phyloP scores from a whole-genome alignment of 129 eudicot genomes.

The Flaveria brownii region DNA sequence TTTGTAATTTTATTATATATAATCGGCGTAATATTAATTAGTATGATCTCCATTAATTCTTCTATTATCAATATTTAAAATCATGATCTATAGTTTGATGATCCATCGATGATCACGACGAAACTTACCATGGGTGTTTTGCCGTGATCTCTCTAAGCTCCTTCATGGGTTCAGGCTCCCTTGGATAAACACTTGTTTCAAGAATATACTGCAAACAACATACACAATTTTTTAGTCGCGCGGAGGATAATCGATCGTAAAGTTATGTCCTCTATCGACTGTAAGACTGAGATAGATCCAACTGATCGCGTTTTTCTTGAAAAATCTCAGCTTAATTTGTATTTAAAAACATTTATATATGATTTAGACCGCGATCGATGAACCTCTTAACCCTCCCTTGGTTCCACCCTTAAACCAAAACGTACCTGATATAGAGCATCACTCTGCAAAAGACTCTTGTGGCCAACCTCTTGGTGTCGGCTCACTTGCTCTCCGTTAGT shows the following conservation, averaged over 20 bases:
- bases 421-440: conserved; percentile 82
- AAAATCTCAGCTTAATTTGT: no score
- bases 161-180: conserved; percentile 82
- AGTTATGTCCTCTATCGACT: no score
- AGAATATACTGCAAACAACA: conserved; percentile 53
- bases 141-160: conserved; percentile 85
- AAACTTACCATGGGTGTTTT: conserved; percentile 77
- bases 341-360: no score
- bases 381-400: no score
- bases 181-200: conserved; percentile 85
- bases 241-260: no score
- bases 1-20: no score
- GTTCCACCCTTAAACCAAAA: no score
- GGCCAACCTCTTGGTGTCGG: conserved; percentile 77
- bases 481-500: conserved; percentile 36
- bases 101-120: neutral
- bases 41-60: neutral
- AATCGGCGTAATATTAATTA: neutral
- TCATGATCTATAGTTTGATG: no score
- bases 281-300: no score
- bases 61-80: neutral
- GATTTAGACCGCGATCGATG: no score
- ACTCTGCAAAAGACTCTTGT: conserved; percentile 84
- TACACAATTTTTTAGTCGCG: no score
- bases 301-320: no score